Conservation (phyloP, 176 grass and related monocot species). For the Raddia distichophylla region DNA sequence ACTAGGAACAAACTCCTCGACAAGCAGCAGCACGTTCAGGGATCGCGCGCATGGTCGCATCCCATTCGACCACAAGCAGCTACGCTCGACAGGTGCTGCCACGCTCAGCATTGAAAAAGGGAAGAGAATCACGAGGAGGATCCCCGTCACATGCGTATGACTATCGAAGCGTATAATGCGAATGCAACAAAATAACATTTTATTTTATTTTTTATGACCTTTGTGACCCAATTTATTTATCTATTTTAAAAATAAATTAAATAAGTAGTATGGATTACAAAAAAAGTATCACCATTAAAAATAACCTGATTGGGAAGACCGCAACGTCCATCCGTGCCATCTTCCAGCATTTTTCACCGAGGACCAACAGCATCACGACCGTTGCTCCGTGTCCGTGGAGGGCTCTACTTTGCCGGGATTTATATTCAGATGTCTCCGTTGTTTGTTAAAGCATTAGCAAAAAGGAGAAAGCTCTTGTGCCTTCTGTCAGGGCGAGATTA, state of each 20-base stretch:
- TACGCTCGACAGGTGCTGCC: neutral
- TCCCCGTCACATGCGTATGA: slow-evolving; percentile 31
- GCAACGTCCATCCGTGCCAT: neutral
- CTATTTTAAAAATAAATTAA: too few species aligned
- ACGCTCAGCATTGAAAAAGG: slow-evolving; percentile 8
- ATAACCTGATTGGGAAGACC: neutral
- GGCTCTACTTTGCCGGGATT: neutral
- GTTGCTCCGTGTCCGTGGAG: neutral
- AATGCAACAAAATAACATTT: neutral
- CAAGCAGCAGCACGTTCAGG: slow-evolving; percentile 14
- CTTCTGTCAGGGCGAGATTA: neutral
- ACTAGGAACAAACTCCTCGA: neutral
- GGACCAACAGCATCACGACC: neutral
- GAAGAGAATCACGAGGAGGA: slow-evolving; percentile 42
- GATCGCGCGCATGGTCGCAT: neutral
- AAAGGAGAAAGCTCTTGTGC: too few species aligned
- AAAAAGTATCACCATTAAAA: neutral
- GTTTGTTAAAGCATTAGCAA: neutral
- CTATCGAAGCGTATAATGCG: too few species aligned
- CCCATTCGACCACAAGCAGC: neutral
- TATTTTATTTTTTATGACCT: too few species aligned
- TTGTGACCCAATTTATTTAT: too few species aligned
- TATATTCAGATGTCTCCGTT: neutral
- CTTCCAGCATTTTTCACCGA: too few species aligned
- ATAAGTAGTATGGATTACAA: too few species aligned